A percentile compares a stretch with the other conserved stretches of the same genome.
These are phyloP conservation scores for Candida qinlingensis DNA, from an alignment of 805 yeast genomes.

Conservation along the genomic window DNA sequence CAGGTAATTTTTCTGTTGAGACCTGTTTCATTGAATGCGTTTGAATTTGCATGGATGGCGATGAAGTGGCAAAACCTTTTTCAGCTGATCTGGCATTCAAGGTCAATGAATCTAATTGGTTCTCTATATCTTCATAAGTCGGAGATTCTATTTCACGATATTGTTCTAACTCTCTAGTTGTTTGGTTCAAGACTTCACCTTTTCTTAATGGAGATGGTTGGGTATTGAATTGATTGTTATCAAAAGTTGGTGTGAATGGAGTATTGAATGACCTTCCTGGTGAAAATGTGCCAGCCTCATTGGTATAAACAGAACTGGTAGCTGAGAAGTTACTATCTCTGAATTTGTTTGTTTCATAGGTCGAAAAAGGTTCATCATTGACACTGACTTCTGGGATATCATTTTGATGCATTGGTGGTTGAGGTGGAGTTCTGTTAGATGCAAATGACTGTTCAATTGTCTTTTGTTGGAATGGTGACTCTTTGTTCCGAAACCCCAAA, in stretches of 20 bases:
- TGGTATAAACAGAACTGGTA: constrained; percentile 1
- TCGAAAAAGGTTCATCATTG: background rate
- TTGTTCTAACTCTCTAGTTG: too few species aligned
- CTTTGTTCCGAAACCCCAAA: too few species aligned
- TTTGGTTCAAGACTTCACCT: too few species aligned
- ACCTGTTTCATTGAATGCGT: constrained; percentile 15
- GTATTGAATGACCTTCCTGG: background rate
- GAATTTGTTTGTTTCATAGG: background rate
- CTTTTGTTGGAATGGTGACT: background rate
- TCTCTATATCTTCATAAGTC: constrained; percentile 15
- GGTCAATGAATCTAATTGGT: constrained; percentile 15
- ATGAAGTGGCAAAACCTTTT: constrained; percentile 1
- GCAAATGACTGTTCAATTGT: background rate
- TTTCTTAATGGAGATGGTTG: background rate
- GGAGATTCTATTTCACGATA: background rate
- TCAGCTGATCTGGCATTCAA: constrained; percentile 1
- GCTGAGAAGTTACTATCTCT: constrained; percentile 1
- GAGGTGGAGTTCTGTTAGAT: background rate
- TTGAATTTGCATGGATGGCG: constrained; percentile 9
- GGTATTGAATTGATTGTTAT: background rate
- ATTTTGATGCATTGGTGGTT: too few species aligned
- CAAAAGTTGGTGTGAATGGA: constrained; percentile 2
- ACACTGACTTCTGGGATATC: background rate
- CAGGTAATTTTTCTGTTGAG: constrained; percentile 9
- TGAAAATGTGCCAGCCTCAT: background rate